Percentiles rank a stretch among this genome's conserved stretches.
Evolutionary conservation across 139 green algal species (phyloP).

Genomic region (Tetradesmus lagerheimii): DNA sequence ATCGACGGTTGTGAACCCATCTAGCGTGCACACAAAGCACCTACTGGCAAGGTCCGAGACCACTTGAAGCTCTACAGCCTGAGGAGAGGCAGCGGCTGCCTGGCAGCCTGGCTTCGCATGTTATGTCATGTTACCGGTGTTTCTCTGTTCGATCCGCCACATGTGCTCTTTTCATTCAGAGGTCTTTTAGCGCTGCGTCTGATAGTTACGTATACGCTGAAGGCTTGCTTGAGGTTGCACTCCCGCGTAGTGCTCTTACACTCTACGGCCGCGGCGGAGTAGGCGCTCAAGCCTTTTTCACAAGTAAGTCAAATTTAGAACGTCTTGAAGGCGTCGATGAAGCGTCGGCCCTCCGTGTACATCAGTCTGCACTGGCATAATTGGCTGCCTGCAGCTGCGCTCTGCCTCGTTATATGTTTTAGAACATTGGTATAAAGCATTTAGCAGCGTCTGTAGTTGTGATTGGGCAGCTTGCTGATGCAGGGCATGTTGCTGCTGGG

Average conservation of each 20-base stretch:
- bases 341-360: not conserved
- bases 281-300: not conserved
- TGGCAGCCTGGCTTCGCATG: not conserved
- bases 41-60: too few species aligned
- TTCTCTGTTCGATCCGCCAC: too few species aligned
- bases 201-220: not conserved
- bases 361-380: not conserved
- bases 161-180: too few species aligned
- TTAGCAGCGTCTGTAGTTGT: too few species aligned
- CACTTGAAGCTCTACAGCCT: not conserved
- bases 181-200: not conserved
- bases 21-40: too few species aligned
- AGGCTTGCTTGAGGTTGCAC: not conserved
- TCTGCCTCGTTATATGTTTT: not conserved
- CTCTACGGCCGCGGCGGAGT: not conserved
- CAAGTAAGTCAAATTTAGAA: too few species aligned
- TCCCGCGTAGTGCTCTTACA: not conserved
- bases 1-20: not conserved
- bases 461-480: not conserved
- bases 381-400: not conserved
- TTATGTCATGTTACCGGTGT: constrained; percentile 1
- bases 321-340: too few species aligned
- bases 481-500: not conserved
- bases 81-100: too few species aligned
- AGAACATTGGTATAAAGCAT: not conserved